Base-by-base conservation (phyloP, 2,329 filamentous ascomycete species). In the Hymenoscyphus infarciens region DNA sequence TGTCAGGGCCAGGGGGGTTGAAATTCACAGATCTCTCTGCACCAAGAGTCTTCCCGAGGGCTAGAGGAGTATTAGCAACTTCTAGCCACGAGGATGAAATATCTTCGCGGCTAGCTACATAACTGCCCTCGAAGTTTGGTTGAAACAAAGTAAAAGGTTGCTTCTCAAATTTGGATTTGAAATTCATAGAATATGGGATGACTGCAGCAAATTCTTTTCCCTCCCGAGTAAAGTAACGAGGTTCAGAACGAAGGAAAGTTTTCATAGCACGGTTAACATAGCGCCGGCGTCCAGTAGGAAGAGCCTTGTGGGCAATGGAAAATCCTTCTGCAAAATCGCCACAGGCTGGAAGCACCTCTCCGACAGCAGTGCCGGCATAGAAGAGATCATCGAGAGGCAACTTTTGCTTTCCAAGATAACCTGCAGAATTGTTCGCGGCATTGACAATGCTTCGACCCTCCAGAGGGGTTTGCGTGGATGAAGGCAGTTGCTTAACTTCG, bases 191-290 rank as follows among this genome's bases (percentile, higher is more conserved):
- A 57, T 75, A 75, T 52, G 74, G 72, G 39, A 68, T 54, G 25
- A 72, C 55, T 3, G 71, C 72, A 53, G 64, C 57, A 52, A 64
- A 70, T 1, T 53, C 2, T 35, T 68, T 57, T 13, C 61, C 61
- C 54, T 68, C 59, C n/a, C 68, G 67, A 11, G 58, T 27, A 33
- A 72, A 65, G 6, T 22, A 22, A 54, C 63, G 38, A 13, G 35
- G 66, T 22, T 66, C 61, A 2, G 67, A 59, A 3, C 68, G 73
- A 6, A 84, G 69, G 31, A 79, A 74, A 29, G 73, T 74, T 64
- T 75, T 79, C 66, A 83, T 76, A 0, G 73, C 68, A 5, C 68
- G 72, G 60, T 79, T 69, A 2, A 81, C 77, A 60, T 79, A 81
- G 1, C 78, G 68, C 52, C 79, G 77, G 35, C 77, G 78, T 0